Conservation (phyloP, 306 rosid species). For the Dicorynia guianensis region DNA sequence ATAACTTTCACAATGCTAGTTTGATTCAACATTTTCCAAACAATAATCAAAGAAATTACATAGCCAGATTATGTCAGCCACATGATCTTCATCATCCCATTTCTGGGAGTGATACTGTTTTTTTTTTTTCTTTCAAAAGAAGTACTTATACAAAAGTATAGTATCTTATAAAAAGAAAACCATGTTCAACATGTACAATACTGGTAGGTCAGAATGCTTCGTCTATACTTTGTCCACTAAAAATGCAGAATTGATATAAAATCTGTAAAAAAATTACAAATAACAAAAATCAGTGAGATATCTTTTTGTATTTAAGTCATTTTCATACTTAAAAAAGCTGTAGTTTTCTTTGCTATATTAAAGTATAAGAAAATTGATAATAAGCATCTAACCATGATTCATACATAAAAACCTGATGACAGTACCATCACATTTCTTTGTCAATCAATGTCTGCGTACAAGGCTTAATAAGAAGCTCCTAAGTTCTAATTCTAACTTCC, state of each 20-base stretch:
- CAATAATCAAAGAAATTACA: constrained; percentile 3
- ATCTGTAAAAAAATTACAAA: constrained; percentile 5
- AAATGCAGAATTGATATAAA: background rate
- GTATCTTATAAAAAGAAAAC: constrained; percentile 19
- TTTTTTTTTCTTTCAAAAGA: constrained; percentile 11
- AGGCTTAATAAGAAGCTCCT: constrained; percentile 16
- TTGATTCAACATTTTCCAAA: constrained; percentile 32
- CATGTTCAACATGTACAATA: constrained; percentile 22
- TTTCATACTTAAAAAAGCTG: background rate
- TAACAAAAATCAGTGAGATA: constrained; percentile 14
- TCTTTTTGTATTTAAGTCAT: constrained; percentile 10
- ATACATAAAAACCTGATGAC: background rate
- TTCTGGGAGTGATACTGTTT: constrained; percentile 9
- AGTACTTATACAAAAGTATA: constrained; percentile 24
- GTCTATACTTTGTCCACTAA: background rate
- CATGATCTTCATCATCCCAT: constrained; percentile 12
- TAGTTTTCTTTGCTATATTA: background rate
- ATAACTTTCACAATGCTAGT: constrained; percentile 22
- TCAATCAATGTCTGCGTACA: constrained; percentile 19
- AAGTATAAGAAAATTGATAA: constrained; percentile 16
- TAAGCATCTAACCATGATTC: background rate
- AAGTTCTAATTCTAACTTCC: background rate
- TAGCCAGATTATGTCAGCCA: constrained; percentile 34
- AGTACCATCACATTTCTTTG: constrained; percentile 17
- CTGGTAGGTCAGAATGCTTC: background rate